Evolutionary conservation across 306 rosid species (phyloP).

Genomic region (Vicia sativa): DNA sequence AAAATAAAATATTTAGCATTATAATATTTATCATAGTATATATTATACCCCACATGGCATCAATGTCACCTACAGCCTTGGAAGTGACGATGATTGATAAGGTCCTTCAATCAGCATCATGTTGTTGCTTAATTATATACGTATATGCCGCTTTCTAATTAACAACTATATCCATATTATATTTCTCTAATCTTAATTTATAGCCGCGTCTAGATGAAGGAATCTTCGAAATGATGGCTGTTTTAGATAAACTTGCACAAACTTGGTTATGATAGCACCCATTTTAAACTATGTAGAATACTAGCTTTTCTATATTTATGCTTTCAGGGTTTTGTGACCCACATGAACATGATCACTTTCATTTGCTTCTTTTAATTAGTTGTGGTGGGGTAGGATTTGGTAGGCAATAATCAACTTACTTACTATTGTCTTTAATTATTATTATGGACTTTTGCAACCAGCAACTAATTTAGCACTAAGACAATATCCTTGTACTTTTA

Average conservation of each 20-base stretch:
- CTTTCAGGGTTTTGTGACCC: constrained; percentile 28
- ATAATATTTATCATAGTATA: neutral
- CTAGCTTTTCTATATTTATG: neutral
- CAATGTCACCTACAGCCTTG: constrained; percentile 36
- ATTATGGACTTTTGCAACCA: constrained; percentile 39
- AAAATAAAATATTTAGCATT: neutral
- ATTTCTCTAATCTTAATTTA: constrained; percentile 8
- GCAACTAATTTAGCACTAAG: constrained; percentile 37
- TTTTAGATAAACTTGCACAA: constrained; percentile 9
- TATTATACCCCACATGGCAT: constrained; percentile 15
- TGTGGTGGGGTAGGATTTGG: constrained; percentile 54
- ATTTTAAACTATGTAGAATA: constrained; percentile 40
- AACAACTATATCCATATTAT: neutral
- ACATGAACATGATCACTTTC: neutral
- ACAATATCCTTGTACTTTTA: constrained; percentile 24
- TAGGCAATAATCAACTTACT: constrained; percentile 31
- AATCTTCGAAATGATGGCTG: constrained; percentile 40
- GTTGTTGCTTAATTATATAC: neutral
- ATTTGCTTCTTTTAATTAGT: constrained; percentile 12
- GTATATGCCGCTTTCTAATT: constrained; percentile 16
- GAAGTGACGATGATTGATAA: constrained; percentile 24
- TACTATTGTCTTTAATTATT: constrained; percentile 45
- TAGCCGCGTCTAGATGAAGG: constrained; percentile 38
- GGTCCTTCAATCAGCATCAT: constrained; percentile 25
- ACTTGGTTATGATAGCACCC: constrained; percentile 32